Evolutionary conservation across 805 yeast species (phyloP).

Genomic region (Wickerhamomyces ciferrii): DNA sequence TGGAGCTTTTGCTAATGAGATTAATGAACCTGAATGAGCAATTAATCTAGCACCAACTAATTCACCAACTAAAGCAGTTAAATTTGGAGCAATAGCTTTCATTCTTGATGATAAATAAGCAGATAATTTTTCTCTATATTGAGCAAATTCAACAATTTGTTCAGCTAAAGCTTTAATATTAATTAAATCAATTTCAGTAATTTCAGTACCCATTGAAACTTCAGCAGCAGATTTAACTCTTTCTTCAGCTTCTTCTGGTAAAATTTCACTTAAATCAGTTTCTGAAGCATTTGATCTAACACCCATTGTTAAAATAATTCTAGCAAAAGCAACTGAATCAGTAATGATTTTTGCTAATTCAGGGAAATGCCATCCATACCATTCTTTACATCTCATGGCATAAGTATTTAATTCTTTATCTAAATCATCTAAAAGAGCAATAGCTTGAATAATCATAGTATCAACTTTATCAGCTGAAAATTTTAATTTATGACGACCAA

Average conservation of each 20-base stretch:
- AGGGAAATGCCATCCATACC: constrained; percentile 99
- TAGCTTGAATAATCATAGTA: constrained; percentile 98
- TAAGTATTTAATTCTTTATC: constrained; percentile 97
- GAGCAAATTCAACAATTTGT: constrained; percentile 93
- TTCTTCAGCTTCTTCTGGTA: constrained; percentile 91
- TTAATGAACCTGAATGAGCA: constrained; percentile 94
- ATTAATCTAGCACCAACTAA: constrained; percentile 97
- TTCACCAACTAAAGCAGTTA: constrained; percentile 94
- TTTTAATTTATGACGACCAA: constrained; percentile 97
- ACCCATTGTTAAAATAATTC: constrained; percentile 92
- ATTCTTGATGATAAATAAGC: constrained; percentile 89
- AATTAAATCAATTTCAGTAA: constrained; percentile 82
- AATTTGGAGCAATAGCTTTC: constrained; percentile 99
- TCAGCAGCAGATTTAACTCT: constrained; percentile 95
- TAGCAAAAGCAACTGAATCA: constrained; percentile 95
- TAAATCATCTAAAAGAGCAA: constrained; percentile 91
- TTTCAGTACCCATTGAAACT: constrained; percentile 99
- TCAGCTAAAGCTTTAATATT: constrained; percentile 91
- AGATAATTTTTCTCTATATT: constrained; percentile 93
- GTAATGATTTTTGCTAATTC: constrained; percentile 96
- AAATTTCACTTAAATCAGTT: constrained; percentile 82
- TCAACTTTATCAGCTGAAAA: constrained; percentile 98
- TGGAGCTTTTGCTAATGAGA: constrained; percentile 95
- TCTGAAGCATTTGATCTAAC: constrained; percentile 85
- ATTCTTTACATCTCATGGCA: constrained; percentile 98